A percentile compares a stretch with the other conserved stretches of the same genome.
Evolutionary conservation across 176 grass and related monocot genomes (phyloP).

Genomic region (Rhynchospora tenuis): DNA sequence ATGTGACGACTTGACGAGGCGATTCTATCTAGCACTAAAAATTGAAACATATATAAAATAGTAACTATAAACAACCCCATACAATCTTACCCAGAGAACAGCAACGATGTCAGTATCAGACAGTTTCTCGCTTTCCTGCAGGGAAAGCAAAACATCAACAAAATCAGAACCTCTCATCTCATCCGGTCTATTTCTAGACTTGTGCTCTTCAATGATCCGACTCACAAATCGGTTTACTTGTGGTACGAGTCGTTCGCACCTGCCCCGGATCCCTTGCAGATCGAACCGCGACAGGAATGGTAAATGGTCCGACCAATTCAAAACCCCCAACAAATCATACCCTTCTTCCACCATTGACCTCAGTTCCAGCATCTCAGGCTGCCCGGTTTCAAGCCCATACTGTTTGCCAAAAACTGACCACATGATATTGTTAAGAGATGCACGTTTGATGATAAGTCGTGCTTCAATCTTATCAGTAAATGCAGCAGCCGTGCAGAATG

Average conservation of each 20-base stretch:
- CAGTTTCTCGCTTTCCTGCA: conserved; percentile 48
- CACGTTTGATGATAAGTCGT: conserved; percentile 41
- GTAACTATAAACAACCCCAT: background rate
- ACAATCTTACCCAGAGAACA: conserved; percentile 64
- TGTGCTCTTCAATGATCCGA: conserved; percentile 62
- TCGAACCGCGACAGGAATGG: conserved; percentile 57
- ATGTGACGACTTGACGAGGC: background rate
- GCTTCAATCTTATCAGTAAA: conserved; percentile 20
- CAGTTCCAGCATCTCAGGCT: conserved; percentile 47
- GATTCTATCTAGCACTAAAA: background rate
- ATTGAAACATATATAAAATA: background rate
- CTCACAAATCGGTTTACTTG: conserved; percentile 60
- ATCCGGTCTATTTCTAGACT: background rate
- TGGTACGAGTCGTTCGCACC: conserved; percentile 53
- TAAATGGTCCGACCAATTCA: conserved; percentile 96
- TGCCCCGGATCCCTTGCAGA: conserved; percentile 41
- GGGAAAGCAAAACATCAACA: conserved; percentile 71
- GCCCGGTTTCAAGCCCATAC: conserved; percentile 50
- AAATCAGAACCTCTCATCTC: conserved; percentile 31
- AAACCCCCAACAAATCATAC: conserved; percentile 64
- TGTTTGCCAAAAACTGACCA: conserved; percentile 70
- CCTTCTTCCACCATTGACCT: conserved; percentile 66
- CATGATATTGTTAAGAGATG: conserved; percentile 77
- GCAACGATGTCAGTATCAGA: conserved; percentile 68
- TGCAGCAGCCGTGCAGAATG: background rate